These are phyloP conservation scores for Penicillium concentricum DNA, from an alignment of 2,329 filamentous ascomycete genomes.

Conservation along the genomic window DNA sequence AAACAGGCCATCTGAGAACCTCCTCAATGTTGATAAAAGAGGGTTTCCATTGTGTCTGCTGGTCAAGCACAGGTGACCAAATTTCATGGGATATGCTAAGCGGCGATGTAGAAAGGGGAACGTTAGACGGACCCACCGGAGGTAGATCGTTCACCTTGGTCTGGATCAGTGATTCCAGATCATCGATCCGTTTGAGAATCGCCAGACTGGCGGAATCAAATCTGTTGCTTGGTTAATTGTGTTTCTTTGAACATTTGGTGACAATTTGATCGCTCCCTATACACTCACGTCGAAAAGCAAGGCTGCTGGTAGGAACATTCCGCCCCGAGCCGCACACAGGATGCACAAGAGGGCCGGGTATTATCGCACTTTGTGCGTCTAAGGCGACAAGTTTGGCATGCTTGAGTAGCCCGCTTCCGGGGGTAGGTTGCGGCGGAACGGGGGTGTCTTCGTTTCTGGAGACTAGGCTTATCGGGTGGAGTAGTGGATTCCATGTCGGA, in stretches of 20 bases:
- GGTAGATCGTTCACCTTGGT: not conserved
- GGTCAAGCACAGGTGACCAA: not conserved
- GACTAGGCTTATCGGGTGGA: too few relatives aligned
- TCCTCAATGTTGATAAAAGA: conserved; percentile 1
- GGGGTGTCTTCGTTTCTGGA: not conserved
- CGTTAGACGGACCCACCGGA: not conserved
- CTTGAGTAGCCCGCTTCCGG: conserved; percentile 9
- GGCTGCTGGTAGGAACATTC: not conserved
- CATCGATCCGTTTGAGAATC: conserved; percentile 10
- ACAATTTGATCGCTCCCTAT: too few relatives aligned
- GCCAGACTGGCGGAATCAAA: conserved; percentile 9
- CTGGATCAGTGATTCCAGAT: conserved; percentile 3
- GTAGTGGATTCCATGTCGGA: too few relatives aligned
- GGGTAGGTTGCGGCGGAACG: conserved; percentile 3
- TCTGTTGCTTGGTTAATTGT: not conserved
- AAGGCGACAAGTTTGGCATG: conserved; percentile 8
- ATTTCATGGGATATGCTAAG: too few relatives aligned
- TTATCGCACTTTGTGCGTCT: conserved; percentile 12
- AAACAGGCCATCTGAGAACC: conserved; percentile 2
- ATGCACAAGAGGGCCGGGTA: conserved; percentile 7
- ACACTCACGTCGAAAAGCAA: too few relatives aligned
- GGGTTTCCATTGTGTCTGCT: not conserved
- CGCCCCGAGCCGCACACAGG: conserved; percentile 6
- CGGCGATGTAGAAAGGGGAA: too few relatives aligned
- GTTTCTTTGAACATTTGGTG: too few relatives aligned